These are phyloP conservation scores for Paramecium pentaurelia DNA, from an alignment of 73 alveolate species.

Conservation along the genomic window DNA sequence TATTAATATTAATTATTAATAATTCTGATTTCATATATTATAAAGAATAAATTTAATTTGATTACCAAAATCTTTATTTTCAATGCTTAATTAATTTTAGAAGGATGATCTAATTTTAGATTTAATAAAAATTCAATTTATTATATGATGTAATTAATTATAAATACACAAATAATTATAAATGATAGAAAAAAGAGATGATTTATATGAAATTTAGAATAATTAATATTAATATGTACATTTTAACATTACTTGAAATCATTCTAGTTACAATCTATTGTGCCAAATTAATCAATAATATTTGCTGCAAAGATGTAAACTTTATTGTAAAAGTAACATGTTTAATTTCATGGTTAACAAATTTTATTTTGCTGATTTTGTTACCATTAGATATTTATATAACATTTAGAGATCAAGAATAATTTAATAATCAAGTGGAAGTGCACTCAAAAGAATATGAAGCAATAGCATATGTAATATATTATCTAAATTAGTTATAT, in stretches of 20 bases:
- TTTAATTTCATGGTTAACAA: conserved; percentile 46
- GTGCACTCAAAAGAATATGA: conserved; percentile 19
- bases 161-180: too few species aligned
- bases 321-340: conserved; percentile 25
- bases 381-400: conserved; percentile 56
- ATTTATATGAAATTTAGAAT: background rate
- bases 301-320: conserved; percentile 46
- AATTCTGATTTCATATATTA: too few species aligned
- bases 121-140: too few species aligned
- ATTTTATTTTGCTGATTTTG: conserved; percentile 38
- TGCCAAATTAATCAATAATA: conserved; percentile 4
- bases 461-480: background rate
- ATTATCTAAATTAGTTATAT: background rate
- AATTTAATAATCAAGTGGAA: background rate
- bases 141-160: too few species aligned
- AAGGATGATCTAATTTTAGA: too few species aligned
- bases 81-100: too few species aligned
- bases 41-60: too few species aligned
- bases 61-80: too few species aligned
- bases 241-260: conserved; percentile 10
- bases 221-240: background rate
- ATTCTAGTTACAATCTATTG: background rate
- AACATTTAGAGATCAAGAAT: conserved; percentile 22
- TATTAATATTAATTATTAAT: background rate
- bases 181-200: background rate